Percentiles rank a stretch among this genome's conserved stretches.
These are phyloP conservation scores for Dactylonectria estremocensis DNA, from an alignment of 2,329 filamentous ascomycete genomes.

Conservation along the genomic window DNA sequence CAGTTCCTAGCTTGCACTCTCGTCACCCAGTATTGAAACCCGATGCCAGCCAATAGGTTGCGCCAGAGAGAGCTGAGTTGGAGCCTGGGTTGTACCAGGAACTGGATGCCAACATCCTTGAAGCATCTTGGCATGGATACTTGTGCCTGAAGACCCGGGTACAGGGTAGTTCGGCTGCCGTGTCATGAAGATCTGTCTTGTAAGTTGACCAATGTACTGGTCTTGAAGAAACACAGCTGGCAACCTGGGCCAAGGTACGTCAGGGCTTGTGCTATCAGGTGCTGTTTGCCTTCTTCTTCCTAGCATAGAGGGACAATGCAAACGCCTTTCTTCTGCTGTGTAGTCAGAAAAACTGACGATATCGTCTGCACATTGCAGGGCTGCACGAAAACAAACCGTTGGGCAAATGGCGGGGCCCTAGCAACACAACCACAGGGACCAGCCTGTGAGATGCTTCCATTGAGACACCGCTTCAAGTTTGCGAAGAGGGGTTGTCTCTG, in stretches of 20 bases:
- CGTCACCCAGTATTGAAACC: not conserved
- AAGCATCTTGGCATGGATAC: not conserved
- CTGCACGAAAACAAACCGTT: not conserved
- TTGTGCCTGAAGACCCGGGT: not conserved
- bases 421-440: not conserved
- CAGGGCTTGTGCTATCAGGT: not conserved
- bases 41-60: not conserved
- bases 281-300: too few relatives aligned
- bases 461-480: conserved; percentile 10
- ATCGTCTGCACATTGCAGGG: not conserved
- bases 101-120: not conserved
- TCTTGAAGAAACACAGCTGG: not conserved
- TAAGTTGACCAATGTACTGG: not conserved
- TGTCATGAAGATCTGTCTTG: not conserved
- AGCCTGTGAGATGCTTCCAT: not conserved
- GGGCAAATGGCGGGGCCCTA: not conserved
- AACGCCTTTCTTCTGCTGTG: not conserved
- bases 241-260: not conserved
- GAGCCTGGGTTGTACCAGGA: not conserved
- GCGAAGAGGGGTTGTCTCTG: not conserved
- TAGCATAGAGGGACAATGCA: not conserved
- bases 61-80: not conserved
- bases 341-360: not conserved
- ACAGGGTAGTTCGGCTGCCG: not conserved
- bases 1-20: not conserved